Conservation (phyloP, 2,329 filamentous ascomycete species). For the Phyllachora maydis region DNA sequence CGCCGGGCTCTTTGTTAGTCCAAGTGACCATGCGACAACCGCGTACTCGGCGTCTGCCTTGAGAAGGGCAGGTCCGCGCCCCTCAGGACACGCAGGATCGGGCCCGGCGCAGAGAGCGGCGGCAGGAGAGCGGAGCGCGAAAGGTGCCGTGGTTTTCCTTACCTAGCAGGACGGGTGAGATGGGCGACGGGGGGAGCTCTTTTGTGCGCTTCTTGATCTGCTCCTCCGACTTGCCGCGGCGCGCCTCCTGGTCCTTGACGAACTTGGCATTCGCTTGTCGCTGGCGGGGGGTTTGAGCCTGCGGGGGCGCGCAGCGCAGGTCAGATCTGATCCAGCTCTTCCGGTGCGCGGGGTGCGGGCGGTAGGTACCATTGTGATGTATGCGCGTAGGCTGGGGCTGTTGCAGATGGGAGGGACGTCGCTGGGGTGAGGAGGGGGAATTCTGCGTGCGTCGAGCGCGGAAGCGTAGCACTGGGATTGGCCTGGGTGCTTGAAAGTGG, state of each 20-base stretch:
- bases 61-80: too few relatives aligned
- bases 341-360: background rate
- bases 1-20: background rate
- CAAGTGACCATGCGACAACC: too few relatives aligned
- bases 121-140: background rate
- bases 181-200: slow-evolving; percentile 34
- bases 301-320: too few relatives aligned
- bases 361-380: slow-evolving; percentile 6
- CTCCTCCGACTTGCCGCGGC: slow-evolving; percentile 52
- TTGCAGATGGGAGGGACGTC: too few relatives aligned
- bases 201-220: slow-evolving; percentile 40
- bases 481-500: too few relatives aligned
- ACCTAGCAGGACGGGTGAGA: slow-evolving; percentile 46
- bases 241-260: slow-evolving; percentile 48
- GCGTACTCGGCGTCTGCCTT: too few relatives aligned
- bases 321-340: too few relatives aligned
- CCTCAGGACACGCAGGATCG: background rate
- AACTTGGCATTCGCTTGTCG: slow-evolving; percentile 65
- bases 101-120: background rate
- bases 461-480: too few relatives aligned
- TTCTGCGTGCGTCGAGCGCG: too few relatives aligned
- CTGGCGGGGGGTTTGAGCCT: slow-evolving; percentile 75
- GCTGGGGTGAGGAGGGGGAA: too few relatives aligned
- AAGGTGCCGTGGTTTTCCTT: too few relatives aligned
- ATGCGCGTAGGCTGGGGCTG: too few relatives aligned